Evolutionary conservation across 176 grass and related monocot genomes (phyloP).

Genomic region (Aegilops tauschii): DNA sequence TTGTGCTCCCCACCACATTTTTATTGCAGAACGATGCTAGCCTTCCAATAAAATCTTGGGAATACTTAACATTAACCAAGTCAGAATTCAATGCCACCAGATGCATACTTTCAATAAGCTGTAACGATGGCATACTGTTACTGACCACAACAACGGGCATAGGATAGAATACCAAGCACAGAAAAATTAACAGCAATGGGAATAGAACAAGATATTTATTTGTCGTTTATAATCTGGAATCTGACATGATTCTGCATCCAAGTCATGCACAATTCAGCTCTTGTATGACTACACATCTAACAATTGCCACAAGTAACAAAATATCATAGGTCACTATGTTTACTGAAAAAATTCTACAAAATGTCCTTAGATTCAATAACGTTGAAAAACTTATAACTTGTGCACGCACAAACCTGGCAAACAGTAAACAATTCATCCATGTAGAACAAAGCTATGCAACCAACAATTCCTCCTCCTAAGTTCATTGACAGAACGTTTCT

Average conservation of each 20-base stretch:
- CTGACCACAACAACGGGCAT: constrained; percentile 1
- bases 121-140: constrained; percentile 23
- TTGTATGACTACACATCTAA: neutral
- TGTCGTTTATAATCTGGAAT: constrained; percentile 18
- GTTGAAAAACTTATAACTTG: neutral
- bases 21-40: constrained; percentile 47
- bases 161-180: constrained; percentile 9
- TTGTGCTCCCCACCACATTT: constrained; percentile 22
- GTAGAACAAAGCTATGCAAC: constrained; percentile 52
- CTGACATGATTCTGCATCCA: constrained; percentile 7
- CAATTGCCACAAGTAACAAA: constrained; percentile 1
- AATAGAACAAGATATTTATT: neutral
- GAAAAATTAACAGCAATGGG: neutral
- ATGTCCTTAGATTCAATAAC: neutral
- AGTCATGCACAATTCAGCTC: constrained; percentile 7
- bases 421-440: constrained; percentile 61
- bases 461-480: constrained; percentile 43
- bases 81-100: constrained; percentile 31
- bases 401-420: constrained; percentile 50
- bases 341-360: neutral
- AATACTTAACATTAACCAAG: constrained; percentile 47
- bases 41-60: constrained; percentile 48
- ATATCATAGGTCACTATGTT: constrained; percentile 6
- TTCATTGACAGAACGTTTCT: constrained; percentile 52
- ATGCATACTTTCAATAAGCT: constrained; percentile 54